phyloP scores from a whole-genome alignment of 192 early-diverging fungal species.

The Diversispora eburnea region DNA sequence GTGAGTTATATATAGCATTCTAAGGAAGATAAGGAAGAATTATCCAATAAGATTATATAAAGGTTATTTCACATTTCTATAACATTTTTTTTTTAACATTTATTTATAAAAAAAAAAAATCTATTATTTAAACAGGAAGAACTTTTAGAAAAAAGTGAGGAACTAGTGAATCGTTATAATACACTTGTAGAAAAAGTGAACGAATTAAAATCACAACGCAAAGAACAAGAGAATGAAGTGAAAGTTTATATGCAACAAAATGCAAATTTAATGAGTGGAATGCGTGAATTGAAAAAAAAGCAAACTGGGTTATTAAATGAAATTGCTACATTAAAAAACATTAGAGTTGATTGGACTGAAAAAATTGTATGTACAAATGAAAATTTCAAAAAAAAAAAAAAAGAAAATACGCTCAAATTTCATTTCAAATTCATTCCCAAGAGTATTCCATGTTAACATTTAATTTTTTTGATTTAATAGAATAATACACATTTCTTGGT shows the following conservation, averaged over 20 bases:
- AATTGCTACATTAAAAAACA: background rate
- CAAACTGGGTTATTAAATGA: constrained; percentile 1
- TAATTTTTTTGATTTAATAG: background rate
- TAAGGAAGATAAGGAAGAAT: too few species aligned
- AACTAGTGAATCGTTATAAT: background rate
- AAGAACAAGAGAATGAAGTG: constrained; percentile 3
- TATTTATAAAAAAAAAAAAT: background rate
- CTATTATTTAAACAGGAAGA: background rate
- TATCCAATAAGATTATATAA: background rate
- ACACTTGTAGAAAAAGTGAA: background rate
- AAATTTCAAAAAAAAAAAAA: background rate
- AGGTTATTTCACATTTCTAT: background rate
- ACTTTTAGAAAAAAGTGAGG: background rate
- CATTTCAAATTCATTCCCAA: too few species aligned
- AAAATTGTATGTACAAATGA: background rate
- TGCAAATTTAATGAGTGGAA: background rate
- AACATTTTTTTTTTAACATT: background rate
- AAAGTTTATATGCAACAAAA: constrained; percentile 6
- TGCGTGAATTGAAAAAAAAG: constrained; percentile 19
- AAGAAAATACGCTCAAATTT: too few species aligned
- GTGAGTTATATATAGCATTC: background rate
- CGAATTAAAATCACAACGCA: background rate
- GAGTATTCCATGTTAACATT: background rate
- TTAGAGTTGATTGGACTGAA: background rate
- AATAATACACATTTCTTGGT: constrained; percentile 14